Evolutionary conservation across 768 basidiomycete genomes (phyloP), one percentile per base, ranked within the genome.

Genomic region (Boletales sp.): DNA sequence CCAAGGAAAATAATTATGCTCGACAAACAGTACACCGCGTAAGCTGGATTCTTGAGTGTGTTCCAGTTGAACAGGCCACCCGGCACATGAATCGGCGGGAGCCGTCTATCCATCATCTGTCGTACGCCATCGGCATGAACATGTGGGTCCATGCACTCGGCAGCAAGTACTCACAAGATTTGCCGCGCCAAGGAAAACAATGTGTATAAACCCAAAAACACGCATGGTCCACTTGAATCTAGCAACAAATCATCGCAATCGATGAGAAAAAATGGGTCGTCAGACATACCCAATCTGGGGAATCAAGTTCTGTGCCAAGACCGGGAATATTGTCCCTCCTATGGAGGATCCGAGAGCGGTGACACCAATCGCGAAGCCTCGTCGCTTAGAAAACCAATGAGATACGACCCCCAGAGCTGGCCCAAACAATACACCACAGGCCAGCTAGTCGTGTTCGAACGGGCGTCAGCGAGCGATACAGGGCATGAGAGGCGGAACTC

Each of bases 181-280:
- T 15, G 79, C 74, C 13, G 78, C 58, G 2, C 76, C 76, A 5
- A 88, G 71, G 2, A 75, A 61, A 11, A 74, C 52, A 1, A 86
- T 51, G 0, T 87, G 65, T 7, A 87, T 78, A 54, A 88, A 82
- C 2, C 80, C 87, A 40, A 88, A 66, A 31, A 84, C 78, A 12
- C 88, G 75, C 75, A 86, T 80, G 0, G 87, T 86, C 88, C 87
- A 90, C 52, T 72, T 71, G 64, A 90, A 90, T 17, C 87, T 89
- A 36, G 14, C 6, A 19, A 18, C 19, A 2, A 4, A 32, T 3
- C 7, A 53, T 39, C 14, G 44, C 17, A 8, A 10, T 42, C 21
- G 5, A 41, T 7, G 21, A 19, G 5, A 34, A 27, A 6, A 27
- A 8, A 29, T 34, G 2, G 13, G 14, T 4, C 2, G n/a, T 0